Evolutionary conservation across 228 moss, liverwort and hornwort species (phyloP), one percentile per base, ranked within the genome.

Genomic region (Sphagnum fallax): DNA sequence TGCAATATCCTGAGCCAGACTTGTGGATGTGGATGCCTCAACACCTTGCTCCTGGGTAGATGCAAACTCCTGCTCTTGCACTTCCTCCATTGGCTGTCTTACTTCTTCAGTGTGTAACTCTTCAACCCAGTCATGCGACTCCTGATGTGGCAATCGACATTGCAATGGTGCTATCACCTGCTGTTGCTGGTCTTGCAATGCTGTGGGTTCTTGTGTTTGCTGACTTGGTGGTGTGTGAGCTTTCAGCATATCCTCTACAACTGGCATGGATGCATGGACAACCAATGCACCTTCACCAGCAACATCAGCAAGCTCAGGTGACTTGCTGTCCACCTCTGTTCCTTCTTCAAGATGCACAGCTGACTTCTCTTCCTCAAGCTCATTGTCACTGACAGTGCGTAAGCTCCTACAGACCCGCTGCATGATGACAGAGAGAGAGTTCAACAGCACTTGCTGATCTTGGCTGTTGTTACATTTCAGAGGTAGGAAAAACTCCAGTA

Each of bases 401-500:
- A 98, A 80, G 75, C 94, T 94, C 78, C 85, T 85, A 60, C 94
- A 98, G 16, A 94, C 83, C 65, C 90, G 87, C 71, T 92, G 94
- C 98, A 98, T 94, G 61, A 94, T 92, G 73, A 89, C 80, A 10
- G 98, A 98, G 49, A 98, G 89, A 16, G 92, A 79, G 49, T 94
- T 98, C 60, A 98, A 80, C 65, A 94, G 75, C 63, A 76, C 61
- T 76, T 94, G 93, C 64, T 98, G 98, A 80, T 90, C 92, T 53
- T 82, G 82, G 75, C 91, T 83, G 60, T 90, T 89, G 50, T 80
- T 74, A 65, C 89, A 94, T 58, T 80, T 65, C 5, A 79, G 86
- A 65, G 98, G 98, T 49, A 98, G 92, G 63, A 98, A 94, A 74
- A 98, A 98, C 80, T 98, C 98, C 4, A 98, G 80, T 59, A 98